Evolutionary conservation across 2,329 filamentous ascomycete species (phyloP).

Genomic region (Aspergillus pseudoglaucus): DNA sequence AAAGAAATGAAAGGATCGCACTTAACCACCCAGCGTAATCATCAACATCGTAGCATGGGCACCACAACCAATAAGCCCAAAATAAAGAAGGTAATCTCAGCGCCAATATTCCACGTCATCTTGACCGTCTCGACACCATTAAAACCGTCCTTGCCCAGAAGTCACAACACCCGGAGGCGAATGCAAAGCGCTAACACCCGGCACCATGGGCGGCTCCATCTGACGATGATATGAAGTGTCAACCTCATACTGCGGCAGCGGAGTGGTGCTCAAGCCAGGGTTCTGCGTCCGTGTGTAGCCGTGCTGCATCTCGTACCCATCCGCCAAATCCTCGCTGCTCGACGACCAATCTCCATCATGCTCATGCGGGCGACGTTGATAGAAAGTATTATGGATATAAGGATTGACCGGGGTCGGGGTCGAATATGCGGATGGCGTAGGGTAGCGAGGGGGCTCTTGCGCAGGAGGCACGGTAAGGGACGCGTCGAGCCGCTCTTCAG

Average conservation of each 20-base stretch:
- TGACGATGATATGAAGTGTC: conserved; percentile 25
- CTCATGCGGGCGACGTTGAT: conserved; percentile 23
- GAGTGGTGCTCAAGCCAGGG: conserved; percentile 10
- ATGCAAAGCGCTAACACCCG: conserved; percentile 5
- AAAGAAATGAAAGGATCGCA: not conserved
- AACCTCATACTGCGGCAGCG: conserved; percentile 17
- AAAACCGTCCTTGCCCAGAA: not conserved
- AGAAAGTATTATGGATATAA: conserved; percentile 15
- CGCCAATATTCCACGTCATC: not conserved
- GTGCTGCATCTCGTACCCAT: conserved; percentile 33
- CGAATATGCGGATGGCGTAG: conserved; percentile 13
- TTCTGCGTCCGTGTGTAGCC: conserved; percentile 21
- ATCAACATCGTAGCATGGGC: not conserved
- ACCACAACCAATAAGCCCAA: not conserved
- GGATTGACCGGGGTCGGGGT: conserved; percentile 15
- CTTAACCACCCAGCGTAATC: not conserved
- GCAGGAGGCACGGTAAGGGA: not conserved
- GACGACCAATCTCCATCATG: conserved; percentile 27
- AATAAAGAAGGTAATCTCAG: conserved; percentile 1
- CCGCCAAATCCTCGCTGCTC: conserved; percentile 30
- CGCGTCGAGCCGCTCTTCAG: conserved; percentile 20
- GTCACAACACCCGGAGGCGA: conserved; percentile 7
- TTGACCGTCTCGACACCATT: not conserved
- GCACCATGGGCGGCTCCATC: conserved; percentile 6
- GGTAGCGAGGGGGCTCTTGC: not conserved